Conservation (phyloP, 2,329 filamentous ascomycete species). For the Cryphonectria japonica region DNA sequence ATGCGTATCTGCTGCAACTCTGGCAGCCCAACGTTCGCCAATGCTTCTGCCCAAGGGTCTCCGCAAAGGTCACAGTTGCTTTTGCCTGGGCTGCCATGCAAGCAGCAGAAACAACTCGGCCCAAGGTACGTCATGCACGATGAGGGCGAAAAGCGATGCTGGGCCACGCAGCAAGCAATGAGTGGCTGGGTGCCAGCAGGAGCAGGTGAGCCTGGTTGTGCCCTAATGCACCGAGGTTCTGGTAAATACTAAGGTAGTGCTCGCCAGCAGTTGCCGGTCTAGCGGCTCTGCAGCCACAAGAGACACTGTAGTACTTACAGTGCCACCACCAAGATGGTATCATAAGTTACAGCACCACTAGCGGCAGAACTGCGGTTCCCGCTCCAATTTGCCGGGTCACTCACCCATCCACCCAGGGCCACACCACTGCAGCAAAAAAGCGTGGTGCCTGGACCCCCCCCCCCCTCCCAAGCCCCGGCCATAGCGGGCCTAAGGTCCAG, state of each 20-base stretch:
- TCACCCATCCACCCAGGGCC: background rate
- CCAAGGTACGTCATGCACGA: conserved; percentile 10
- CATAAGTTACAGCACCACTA: background rate
- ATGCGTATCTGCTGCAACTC: background rate
- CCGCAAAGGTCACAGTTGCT: background rate
- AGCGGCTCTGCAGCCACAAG: background rate
- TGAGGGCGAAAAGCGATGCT: background rate
- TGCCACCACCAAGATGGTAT: background rate
- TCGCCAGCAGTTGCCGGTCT: background rate
- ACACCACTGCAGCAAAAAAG: background rate
- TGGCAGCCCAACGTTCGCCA: background rate
- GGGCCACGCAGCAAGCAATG: conserved; percentile 14
- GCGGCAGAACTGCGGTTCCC: background rate
- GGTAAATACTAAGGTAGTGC: no score
- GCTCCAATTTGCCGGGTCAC: conserved; percentile 1
- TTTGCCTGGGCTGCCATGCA: conserved; percentile 7
- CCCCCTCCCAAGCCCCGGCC: no score
- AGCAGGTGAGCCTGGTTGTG: background rate
- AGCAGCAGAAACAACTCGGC: background rate
- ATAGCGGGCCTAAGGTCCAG: background rate
- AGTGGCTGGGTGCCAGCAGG: conserved; percentile 4
- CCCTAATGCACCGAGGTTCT: background rate
- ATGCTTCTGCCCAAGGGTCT: background rate
- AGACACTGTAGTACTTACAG: background rate
- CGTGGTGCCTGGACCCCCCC: background rate